Base-by-base conservation (phyloP, 129 eudicot species). In the Artemisia annua region DNA sequence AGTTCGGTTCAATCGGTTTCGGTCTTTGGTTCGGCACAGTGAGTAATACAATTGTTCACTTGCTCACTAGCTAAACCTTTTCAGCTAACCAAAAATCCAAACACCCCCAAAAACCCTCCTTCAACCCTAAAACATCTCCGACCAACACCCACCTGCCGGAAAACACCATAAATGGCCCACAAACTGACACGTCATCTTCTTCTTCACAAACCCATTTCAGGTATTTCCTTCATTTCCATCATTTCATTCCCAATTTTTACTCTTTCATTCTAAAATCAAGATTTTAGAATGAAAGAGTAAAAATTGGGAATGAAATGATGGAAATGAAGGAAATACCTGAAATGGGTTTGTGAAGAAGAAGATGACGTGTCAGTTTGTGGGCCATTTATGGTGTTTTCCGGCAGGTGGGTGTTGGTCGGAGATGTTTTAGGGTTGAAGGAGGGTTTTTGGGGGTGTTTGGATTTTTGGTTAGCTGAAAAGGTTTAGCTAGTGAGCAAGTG, bases 21-120 rank as follows among this genome's bases (percentile, higher is more conserved):
- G 32, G 32, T 28, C 6, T 1, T 30, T 6, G 35, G 35, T 30
- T 30, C 35, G 35, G 6, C 35, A 30, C 1, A 30, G n/a, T n/a
- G n/a, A n/a, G n/a, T n/a, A n/a, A n/a, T n/a, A n/a, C n/a, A n/a
- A n/a, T n/a, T n/a, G n/a, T n/a, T n/a, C 35, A 4, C 0, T 30
- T 30, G 35, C 1, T 30, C 35, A 30, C 35, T 3, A 30, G 6
- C 14, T 59, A 19, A 24, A 59, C n/a, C n/a, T n/a, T n/a, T n/a
- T n/a, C n/a, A n/a, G n/a, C 1, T 63, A 30, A 49, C n/a, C 9
- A 56, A 6, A 35, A 43, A 64, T 17, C 18, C 60, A 22, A 52
- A 54, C 53, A 54, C 67, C 80, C 28, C 67, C n/a, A 28, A 79
- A 79, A 79, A 49, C 83, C 83, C 78, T 67, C 69, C 26, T 73